Evolutionary conservation across 148 eudicot species (phyloP).

Genomic region (Cornus florida): DNA sequence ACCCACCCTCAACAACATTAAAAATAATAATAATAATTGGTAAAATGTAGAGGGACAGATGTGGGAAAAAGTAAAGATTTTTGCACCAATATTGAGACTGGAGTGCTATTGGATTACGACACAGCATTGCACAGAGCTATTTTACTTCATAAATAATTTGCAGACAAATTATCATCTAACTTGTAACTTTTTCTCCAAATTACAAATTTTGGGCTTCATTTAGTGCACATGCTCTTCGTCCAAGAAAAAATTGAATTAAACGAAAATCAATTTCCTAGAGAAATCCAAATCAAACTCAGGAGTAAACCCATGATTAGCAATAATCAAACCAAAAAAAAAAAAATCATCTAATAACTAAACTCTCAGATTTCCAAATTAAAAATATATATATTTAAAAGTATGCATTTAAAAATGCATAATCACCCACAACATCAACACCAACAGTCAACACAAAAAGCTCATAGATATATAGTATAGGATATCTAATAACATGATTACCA

Average conservation of each 20-base stretch:
- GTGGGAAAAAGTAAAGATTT: no score
- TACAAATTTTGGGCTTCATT: background rate
- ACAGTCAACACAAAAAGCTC: background rate
- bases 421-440: background rate
- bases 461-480: no score
- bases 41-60: background rate
- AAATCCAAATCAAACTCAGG: background rate
- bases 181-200: background rate
- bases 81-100: background rate
- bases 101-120: background rate
- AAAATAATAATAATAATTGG: background rate
- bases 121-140: background rate
- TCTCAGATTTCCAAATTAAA: background rate
- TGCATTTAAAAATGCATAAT: background rate
- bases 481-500: conserved; percentile 23
- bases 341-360: background rate
- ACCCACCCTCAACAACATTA: background rate
- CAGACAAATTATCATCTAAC: background rate
- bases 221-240: background rate
- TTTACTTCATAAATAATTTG: background rate
- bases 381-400: background rate
- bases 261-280: background rate
- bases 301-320: background rate
- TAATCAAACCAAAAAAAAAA: background rate
- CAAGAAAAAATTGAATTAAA: background rate